Conservation (phyloP, 2,329 filamentous ascomycete genomes). For the Fusarium miscanthi region DNA sequence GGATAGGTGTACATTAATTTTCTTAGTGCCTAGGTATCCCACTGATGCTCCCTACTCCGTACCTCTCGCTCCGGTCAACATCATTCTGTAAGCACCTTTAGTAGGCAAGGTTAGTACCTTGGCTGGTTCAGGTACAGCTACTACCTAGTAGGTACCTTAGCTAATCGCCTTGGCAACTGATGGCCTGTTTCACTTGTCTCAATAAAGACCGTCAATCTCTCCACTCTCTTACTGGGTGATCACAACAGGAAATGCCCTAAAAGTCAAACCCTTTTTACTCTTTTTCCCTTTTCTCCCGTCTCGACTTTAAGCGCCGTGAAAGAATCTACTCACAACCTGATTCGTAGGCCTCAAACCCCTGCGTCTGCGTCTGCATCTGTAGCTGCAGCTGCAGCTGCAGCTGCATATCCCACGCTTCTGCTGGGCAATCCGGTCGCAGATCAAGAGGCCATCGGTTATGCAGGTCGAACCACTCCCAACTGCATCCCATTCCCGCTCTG, state of each 20-base stretch:
- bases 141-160: neutral
- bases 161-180: neutral
- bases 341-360: constrained; percentile 30
- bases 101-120: no score
- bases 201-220: neutral
- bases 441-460: constrained; percentile 54
- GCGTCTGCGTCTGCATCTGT: constrained; percentile 23
- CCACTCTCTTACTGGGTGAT: neutral
- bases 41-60: neutral
- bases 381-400: neutral
- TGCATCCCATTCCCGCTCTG: constrained; percentile 32
- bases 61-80: neutral
- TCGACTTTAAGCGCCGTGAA: constrained; percentile 46
- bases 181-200: neutral
- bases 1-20: neutral
- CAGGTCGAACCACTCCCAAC: constrained; percentile 49
- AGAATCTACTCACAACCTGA: constrained; percentile 40
- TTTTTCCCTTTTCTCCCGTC: constrained; percentile 22
- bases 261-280: constrained; percentile 5
- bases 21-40: neutral
- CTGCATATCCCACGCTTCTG: constrained; percentile 47
- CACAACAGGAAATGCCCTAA: constrained; percentile 28
- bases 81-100: neutral
- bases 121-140: no score
- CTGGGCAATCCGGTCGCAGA: constrained; percentile 50